Evolutionary conservation across 1,284 basidiomycete genomes (phyloP), one percentile per base, ranked within the genome.

Genomic region (Trichosporon sp.): DNA sequence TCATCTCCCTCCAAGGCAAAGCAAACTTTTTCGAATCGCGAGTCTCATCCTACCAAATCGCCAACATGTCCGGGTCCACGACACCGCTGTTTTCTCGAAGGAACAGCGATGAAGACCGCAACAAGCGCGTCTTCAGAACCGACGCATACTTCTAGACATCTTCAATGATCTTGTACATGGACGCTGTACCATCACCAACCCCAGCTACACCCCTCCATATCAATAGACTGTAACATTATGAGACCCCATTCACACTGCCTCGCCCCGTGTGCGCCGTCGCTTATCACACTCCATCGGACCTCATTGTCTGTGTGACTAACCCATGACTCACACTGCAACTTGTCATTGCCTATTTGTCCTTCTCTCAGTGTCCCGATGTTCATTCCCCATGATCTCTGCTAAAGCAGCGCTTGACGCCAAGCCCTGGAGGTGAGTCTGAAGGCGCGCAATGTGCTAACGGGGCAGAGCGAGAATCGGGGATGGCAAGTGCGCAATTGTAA

Each of bases 1-100:
- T 93, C 87, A 96, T 95, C 64, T 93, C 91, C 3, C 83, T 95
- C 0, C 91, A 94, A 74, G 84, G 84, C 62, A 84, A 84, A 74
- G 77, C 81, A 32, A 82, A 82, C 70, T 82, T 82, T 70, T 82
- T 82, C 74, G 81, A 82, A 69, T 81, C 80, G 5, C 71, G 81
- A 38, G 81, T 82, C 13, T 80, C 79, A 13, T 75, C 80, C 12
- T 82, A 82, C 67, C 78, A 80, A 62, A 77, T 77, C 60, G 77
- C 81, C 32, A 77, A 78, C 53, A 78, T 82, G 11, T 80, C 79
- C 12, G 73, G 78, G 35, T 73, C 75, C 2, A 76, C 72, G 1
- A 79, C 78, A 6, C 78, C 78, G 3, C 67, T 65, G 6, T 66
- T 56, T 47, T 31, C 35, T n/a, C 66, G 72, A 2, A 64, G 60